Base-by-base conservation (phyloP, 768 basidiomycete species). In the Serendipita sp. region DNA sequence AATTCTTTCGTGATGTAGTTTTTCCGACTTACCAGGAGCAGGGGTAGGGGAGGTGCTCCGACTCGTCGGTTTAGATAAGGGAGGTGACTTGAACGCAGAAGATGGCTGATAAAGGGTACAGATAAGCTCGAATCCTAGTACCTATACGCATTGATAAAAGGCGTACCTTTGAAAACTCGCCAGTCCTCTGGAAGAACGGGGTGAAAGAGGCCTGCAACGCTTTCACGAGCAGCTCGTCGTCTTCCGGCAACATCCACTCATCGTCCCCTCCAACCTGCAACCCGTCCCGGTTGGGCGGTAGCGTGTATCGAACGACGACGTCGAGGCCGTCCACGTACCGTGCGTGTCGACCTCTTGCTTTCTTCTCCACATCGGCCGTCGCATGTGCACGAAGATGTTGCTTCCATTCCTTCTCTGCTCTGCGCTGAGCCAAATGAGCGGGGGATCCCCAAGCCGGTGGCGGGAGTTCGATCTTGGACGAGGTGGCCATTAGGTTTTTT, bases 111-210 rank as follows among this genome's bases (percentile, higher is more conserved):
- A 58, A 1, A 1, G 28, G 24, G 17, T 22, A 3, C 22, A 17
- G 24, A 26, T 31, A 22, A 58, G 22, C 20, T 58, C 9, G 17
- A 13, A 3, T 24, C 17, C 53, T n/a, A 26, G 17, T 58, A 33
- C 13, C n/a, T 28, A 31, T 28, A 58, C 13, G 31, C 34, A 7
- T 7, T 14, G 2, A 14, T 7, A 7, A 14, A 38, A 38, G 14
- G 34, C 34, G 34, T 24, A 58, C 53, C 53, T 58, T 58, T 26
- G 53, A 58, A 58, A 58, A 58, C 31, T 58, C 53, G n/a, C 53
- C 53, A 9, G 53, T 58, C 24, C 53, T 58, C 53, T 58, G 53
- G 2, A 24, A 58, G 53, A 58, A 58, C 22, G 53, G 53, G 11
- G 22, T n/a, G 28, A n/a, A 58, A 31, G 24, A 24, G 20, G 53